Base-by-base conservation (phyloP, 2,329 filamentous ascomycete species). In the Exophiala bonariae region DNA sequence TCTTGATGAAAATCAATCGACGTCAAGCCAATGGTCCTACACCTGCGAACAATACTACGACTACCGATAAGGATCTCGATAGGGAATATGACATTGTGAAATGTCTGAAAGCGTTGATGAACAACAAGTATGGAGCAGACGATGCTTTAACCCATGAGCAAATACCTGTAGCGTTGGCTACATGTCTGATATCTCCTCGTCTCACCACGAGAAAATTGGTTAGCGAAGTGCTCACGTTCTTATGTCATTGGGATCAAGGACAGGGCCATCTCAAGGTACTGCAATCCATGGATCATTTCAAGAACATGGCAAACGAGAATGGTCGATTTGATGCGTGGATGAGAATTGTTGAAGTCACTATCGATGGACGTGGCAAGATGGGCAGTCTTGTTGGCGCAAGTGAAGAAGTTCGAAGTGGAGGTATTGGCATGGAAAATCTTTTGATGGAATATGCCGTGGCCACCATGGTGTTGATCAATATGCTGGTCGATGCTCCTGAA, bases 371-470 rank as follows among this genome's bases (percentile, higher is more conserved):
- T 63, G 93, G 93, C 61, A 99, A 97, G 78, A 96, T 99, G 90
- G 93, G 93, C 61, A 96, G 91, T 72, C 76, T 97, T 60, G 93
- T 99, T 20, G 93, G 93, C 56, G 93, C 93, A 23, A 96, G 90
- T 63, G 93, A 97, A 62, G 93, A 99, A 72, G 85, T 96, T 49
- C 86, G 93, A 59, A 96, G 88, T 61, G 93, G 93, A 56, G 93
- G 93, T 56, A 95, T 96, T 63, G 93, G 93, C 66, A 96, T 97
- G 85, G 93, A 99, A 78, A 97, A 97, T 69, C 76, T 96, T 62
- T 79, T 99, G 44, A 97, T 99, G 93, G 93, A 99, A 78, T 99
- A 99, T 64, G 92, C 91, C 31, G 89, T 97, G 39, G 89, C 92
- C 26, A 95, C 91, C 2, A 80, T 99, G 62, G 90, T 97, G 65